Evolutionary conservation across 441 rosid genomes (phyloP).

Genomic region (Populus tomentosa): DNA sequence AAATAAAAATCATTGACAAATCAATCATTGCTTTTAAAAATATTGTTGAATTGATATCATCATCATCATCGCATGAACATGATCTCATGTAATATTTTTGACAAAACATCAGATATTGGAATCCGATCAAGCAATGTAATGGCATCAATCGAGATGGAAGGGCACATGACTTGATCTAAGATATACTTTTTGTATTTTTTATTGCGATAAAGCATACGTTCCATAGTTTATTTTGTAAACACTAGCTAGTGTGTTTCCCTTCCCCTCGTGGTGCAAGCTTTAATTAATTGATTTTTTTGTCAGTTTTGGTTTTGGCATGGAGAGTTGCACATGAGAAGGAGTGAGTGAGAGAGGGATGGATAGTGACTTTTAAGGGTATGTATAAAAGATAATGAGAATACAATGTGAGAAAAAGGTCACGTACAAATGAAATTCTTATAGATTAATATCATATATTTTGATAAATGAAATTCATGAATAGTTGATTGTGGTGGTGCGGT

Average conservation of each 20-base stretch:
- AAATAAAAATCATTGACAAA: no score
- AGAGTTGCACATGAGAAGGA: slow-evolving; percentile 9
- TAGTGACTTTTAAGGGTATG: not conserved
- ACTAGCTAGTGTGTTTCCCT: no score
- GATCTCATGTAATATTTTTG: not conserved
- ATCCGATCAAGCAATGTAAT: slow-evolving; percentile 9
- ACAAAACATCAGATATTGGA: slow-evolving; percentile 13
- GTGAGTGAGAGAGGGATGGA: not conserved
- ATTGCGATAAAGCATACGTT: no score
- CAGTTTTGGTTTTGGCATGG: slow-evolving; percentile 13
- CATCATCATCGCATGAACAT: slow-evolving; percentile 17
- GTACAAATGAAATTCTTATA: not conserved
- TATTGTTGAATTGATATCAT: not conserved
- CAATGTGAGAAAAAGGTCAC: not conserved
- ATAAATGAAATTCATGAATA: not conserved
- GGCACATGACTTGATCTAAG: not conserved
- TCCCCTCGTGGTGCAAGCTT: no score
- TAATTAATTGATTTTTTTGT: no score
- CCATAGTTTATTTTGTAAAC: no score
- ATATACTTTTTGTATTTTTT: no score
- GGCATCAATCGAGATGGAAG: not conserved
- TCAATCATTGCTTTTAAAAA: no score
- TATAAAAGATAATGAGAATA: not conserved
- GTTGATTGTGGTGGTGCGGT: no score
- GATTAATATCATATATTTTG: no score